These are phyloP conservation scores for Annona squamosa DNA, from an alignment of 164 flowering plant genomes.

Conservation along the genomic window DNA sequence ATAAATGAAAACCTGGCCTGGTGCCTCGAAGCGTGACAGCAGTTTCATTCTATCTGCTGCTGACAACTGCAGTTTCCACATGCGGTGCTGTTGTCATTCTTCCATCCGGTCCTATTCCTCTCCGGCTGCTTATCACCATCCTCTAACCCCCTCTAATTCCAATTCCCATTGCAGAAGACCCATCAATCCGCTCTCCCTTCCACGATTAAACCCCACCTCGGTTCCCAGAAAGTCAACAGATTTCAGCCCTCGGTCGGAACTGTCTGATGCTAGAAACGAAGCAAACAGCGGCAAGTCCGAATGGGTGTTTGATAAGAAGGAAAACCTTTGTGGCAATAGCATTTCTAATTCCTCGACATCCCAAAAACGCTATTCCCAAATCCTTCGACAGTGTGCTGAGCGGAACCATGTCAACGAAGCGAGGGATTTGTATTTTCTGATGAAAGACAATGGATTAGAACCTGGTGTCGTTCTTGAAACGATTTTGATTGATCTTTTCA, in stretches of 20 bases:
- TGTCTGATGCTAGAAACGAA: not conserved
- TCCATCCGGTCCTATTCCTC: not conserved
- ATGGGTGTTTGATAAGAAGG: not conserved
- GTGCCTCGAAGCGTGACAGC: no score
- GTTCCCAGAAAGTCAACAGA: not conserved
- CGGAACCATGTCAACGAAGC: constrained; percentile 3
- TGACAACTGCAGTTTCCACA: not conserved
- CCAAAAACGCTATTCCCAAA: not conserved
- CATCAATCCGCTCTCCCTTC: not conserved
- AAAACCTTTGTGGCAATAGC: not conserved
- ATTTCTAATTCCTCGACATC: not conserved
- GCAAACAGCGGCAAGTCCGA: not conserved
- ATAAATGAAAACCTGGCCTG: no score
- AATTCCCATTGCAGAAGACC: not conserved
- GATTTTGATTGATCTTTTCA: constrained; percentile 4
- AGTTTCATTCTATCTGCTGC: no score
- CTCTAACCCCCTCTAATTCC: not conserved
- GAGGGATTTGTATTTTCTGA: constrained; percentile 2
- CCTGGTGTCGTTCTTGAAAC: constrained; percentile 10
- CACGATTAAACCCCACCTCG: not conserved
- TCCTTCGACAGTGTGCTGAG: constrained; percentile 3
- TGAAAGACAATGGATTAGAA: constrained; percentile 9
- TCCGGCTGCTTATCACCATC: not conserved
- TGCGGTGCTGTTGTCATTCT: constrained; percentile 3
- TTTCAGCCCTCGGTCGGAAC: not conserved